Evolutionary conservation across 2,329 filamentous ascomycete genomes (phyloP), one percentile per base, ranked within the genome.

Genomic region (Camillea tinctor): DNA sequence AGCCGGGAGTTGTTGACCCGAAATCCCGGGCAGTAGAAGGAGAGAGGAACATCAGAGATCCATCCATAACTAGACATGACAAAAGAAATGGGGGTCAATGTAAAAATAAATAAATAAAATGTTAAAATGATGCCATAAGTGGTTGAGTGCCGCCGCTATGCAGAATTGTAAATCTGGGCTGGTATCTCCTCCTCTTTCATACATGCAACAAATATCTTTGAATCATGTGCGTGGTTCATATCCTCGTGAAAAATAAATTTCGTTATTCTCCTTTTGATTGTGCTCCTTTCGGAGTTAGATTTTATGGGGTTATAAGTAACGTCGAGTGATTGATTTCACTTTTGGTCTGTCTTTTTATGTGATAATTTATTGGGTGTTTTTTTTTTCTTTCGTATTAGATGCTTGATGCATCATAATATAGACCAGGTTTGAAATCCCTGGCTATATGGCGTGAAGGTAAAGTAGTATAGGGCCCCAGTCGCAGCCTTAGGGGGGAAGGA

Each of bases 91-190:
- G 15, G 17, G 36, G 36, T 44, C 36, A 44, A 44, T n/a, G 36
- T 44, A 44, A n/a, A 44, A 44, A n/a, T 40, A 55, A 52, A 13
- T 21, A 54, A 57, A 50, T 54, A 56, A 44, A 50, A 52, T 52
- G 48, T 54, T 52, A 60, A 55, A 36, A 22, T 40, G 44, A 60
- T 40, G 57, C 51, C 24, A 40, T 50, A 54, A 57, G 54, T 44
- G 11, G 51, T 53, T 58, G 57, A 56, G 60, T 66, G 60, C 64
- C 64, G 62, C 62, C 64, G 64, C 64, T 66, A 66, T 66, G 64
- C 64, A 66, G 62, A 64, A 66, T 64, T 58, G 17, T 56, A 64
- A 64, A 60, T 63, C 62, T 58, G 64, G 64, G 62, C 62, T 57
- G 62, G 62, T 59, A 62, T 52, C 48, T 64, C 59, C 64, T 63